Evolutionary conservation across 2,329 filamentous ascomycete species (phyloP).

Genomic region (Fusarium odoratissimum): DNA sequence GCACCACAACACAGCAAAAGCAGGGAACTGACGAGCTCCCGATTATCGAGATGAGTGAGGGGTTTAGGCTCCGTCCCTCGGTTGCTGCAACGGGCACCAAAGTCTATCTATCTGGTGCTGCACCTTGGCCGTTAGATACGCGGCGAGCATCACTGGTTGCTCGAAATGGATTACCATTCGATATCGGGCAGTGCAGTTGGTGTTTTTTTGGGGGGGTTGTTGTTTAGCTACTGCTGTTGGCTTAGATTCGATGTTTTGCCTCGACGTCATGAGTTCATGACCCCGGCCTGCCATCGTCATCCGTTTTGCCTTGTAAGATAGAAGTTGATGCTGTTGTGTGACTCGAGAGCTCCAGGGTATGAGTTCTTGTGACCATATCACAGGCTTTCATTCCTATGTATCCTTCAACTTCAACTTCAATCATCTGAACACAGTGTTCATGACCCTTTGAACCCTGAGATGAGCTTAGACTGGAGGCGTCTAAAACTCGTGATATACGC

Average conservation of each 20-base stretch:
- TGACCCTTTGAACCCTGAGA: slow-evolving; percentile 5
- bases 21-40: neutral
- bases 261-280: slow-evolving; percentile 26
- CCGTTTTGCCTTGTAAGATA: slow-evolving; percentile 16
- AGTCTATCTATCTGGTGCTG: slow-evolving; percentile 9
- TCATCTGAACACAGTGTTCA: neutral
- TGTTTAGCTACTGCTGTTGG: neutral
- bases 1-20: neutral
- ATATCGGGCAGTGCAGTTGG: neutral
- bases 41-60: neutral
- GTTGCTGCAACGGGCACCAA: slow-evolving; percentile 8
- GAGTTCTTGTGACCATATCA: neutral
- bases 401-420: neutral
- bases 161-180: neutral
- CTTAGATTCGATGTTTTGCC: neutral
- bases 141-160: neutral
- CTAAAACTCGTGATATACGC: slow-evolving; percentile 17
- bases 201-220: neutral
- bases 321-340: slow-evolving; percentile 1
- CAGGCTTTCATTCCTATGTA: neutral
- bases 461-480: slow-evolving; percentile 1
- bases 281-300: slow-evolving; percentile 33
- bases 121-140: neutral
- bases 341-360: neutral
- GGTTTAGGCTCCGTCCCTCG: neutral